Evolutionary conservation across 2,329 filamentous ascomycete species (phyloP).

Genomic region (Sodiomyces alkalinus): DNA sequence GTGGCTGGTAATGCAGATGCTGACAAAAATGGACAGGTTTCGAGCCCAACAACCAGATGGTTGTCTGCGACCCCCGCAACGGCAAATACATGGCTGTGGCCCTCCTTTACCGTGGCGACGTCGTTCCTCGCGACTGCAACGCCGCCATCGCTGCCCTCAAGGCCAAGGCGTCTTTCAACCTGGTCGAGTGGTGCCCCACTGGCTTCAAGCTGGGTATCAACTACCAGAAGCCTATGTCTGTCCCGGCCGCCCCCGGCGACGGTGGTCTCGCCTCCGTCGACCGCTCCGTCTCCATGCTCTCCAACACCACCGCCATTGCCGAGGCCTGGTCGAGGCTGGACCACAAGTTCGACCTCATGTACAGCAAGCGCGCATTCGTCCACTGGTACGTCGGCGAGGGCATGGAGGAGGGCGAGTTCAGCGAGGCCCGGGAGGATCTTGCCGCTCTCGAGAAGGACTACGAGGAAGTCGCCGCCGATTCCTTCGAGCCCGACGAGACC

Average conservation of each 20-base stretch:
- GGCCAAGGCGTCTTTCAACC: constrained; percentile 57
- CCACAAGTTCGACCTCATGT: constrained; percentile 67
- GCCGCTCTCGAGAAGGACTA: constrained; percentile 79
- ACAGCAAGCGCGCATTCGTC: constrained; percentile 62
- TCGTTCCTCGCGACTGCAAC: constrained; percentile 55
- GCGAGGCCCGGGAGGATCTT: constrained; percentile 72
- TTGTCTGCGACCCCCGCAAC: constrained; percentile 58
- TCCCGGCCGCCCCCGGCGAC: constrained; percentile 36
- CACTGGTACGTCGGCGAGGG: constrained; percentile 78
- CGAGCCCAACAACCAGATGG: constrained; percentile 69
- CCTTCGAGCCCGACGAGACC: constrained; percentile 45
- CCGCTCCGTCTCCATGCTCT: constrained; percentile 54
- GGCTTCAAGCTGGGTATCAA: constrained; percentile 66
- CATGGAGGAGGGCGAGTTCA: constrained; percentile 88
- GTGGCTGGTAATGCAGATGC: not conserved
- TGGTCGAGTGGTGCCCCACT: constrained; percentile 62
- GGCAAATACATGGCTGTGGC: constrained; percentile 66
- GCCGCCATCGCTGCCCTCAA: constrained; percentile 52
- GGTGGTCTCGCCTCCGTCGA: constrained; percentile 47
- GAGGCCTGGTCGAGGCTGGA: constrained; percentile 60
- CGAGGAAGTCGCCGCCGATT: constrained; percentile 69
- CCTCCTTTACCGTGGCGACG: constrained; percentile 57
- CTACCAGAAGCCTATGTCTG: constrained; percentile 51
- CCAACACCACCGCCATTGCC: constrained; percentile 60
- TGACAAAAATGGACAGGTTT: constrained; percentile 37